Percentiles rank a stretch among this genome's conserved stretches.
Evolutionary conservation across 257 asterid genomes (phyloP).

Genomic region (Osmanthus fragrans): DNA sequence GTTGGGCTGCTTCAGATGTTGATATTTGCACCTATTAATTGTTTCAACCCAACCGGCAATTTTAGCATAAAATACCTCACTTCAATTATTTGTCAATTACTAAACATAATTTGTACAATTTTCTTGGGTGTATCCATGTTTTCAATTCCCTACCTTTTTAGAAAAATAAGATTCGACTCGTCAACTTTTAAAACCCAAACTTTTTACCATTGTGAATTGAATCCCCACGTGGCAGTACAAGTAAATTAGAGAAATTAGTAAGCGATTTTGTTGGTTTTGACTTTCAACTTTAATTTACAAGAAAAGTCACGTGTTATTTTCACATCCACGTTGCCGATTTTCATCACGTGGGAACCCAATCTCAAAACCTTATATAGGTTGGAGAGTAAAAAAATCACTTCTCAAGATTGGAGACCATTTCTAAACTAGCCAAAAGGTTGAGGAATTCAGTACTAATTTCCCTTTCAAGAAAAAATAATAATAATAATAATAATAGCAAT

Average conservation of each 20-base stretch:
- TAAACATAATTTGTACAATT: not conserved
- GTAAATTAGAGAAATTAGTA: too few relatives aligned
- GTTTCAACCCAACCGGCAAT: not conserved
- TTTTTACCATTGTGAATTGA: too few relatives aligned
- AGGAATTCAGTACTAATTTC: not conserved
- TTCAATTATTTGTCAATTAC: not conserved
- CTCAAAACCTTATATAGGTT: not conserved
- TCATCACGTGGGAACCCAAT: too few relatives aligned
- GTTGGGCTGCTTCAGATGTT: slow-evolving; percentile 35
- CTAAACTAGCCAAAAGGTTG: not conserved
- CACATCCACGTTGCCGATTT: too few relatives aligned
- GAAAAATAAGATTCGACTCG: too few relatives aligned
- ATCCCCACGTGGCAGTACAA: too few relatives aligned
- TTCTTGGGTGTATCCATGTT: not conserved
- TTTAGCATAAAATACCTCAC: too few relatives aligned
- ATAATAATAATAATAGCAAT: not conserved
- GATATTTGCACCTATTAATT: slow-evolving; percentile 24
- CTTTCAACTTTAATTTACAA: too few relatives aligned
- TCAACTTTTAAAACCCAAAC: too few relatives aligned
- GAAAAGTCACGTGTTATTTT: too few relatives aligned
- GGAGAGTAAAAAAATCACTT: not conserved
- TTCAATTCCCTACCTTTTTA: not conserved
- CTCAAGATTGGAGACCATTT: not conserved
- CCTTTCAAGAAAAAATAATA: not conserved
- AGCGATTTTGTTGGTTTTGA: too few relatives aligned